Percentiles rank a stretch among this genome's conserved stretches.
Evolutionary conservation across 225 moss, liverwort and hornwort genomes (phyloP).

Genomic region (Marchantia polymorpha): DNA sequence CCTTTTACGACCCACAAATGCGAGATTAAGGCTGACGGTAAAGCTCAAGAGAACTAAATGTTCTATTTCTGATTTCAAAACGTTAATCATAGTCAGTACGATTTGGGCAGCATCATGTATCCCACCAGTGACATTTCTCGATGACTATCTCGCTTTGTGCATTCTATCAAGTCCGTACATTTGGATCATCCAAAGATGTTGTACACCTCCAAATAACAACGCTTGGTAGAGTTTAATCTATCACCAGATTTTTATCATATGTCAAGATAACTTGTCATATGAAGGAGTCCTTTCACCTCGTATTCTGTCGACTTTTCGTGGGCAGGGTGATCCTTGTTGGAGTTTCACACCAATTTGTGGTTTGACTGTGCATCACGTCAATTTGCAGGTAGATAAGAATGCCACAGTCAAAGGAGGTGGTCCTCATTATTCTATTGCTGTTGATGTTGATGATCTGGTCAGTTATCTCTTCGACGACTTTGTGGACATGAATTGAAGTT

Average conservation of each 20-base stretch:
- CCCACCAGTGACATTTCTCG: too few species aligned
- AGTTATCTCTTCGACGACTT: slow-evolving; percentile 23
- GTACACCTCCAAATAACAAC: too few species aligned
- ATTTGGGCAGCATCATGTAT: too few species aligned
- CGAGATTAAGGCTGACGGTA: slow-evolving; percentile 78
- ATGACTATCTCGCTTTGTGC: too few species aligned
- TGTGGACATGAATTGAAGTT: not conserved
- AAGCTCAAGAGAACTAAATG: not conserved
- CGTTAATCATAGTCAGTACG: too few species aligned
- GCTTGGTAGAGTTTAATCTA: not conserved
- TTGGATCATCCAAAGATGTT: too few species aligned
- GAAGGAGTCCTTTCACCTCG: too few species aligned
- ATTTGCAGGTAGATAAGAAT: slow-evolving; percentile 76
- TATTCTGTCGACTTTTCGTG: not conserved
- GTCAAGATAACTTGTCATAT: not conserved
- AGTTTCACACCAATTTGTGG: not conserved
- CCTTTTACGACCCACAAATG: slow-evolving; percentile 73
- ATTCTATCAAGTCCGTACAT: too few species aligned
- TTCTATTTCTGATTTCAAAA: not conserved
- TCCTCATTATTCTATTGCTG: slow-evolving; percentile 64
- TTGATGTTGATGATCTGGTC: slow-evolving; percentile 78
- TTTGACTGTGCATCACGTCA: not conserved
- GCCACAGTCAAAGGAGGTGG: slow-evolving; percentile 52
- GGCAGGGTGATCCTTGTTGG: not conserved
- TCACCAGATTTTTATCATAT: not conserved